Percentiles rank a stretch among this genome's conserved stretches.
These are phyloP conservation scores for Cucurbita ficifolia DNA, from an alignment of 306 rosid species.

Conservation along the genomic window DNA sequence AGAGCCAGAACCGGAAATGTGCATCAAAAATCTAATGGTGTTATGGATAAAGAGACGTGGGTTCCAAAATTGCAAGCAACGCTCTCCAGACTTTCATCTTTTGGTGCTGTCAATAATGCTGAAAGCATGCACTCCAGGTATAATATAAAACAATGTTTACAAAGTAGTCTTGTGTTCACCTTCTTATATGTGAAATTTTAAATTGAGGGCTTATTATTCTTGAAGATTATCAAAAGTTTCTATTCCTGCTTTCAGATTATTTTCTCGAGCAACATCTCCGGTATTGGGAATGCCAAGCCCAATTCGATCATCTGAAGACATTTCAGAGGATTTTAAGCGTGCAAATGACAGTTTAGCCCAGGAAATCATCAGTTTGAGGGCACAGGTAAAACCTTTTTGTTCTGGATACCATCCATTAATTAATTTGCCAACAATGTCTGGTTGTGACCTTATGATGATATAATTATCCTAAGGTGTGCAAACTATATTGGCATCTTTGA, in stretches of 20 bases:
- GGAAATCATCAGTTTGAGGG: conserved; percentile 53
- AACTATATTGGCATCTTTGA: too few species aligned
- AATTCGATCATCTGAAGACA: conserved; percentile 38
- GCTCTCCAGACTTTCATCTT: conserved; percentile 67
- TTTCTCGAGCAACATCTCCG: conserved; percentile 60
- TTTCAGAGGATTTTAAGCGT: conserved; percentile 32
- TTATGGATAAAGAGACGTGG: conserved; percentile 27
- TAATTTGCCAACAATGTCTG: too few species aligned
- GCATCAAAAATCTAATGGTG: conserved; percentile 17
- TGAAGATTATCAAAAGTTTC: conserved; percentile 32
- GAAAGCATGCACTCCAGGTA: conserved; percentile 40
- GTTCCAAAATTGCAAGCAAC: conserved; percentile 35
- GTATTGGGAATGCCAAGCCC: conserved; percentile 53
- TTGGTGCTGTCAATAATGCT: conserved; percentile 36
- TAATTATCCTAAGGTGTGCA: too few species aligned
- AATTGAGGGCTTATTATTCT: conserved; percentile 22
- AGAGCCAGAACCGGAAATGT: conserved; percentile 24
- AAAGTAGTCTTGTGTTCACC: conserved; percentile 37
- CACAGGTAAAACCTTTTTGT: conserved; percentile 44
- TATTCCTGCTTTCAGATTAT: conserved; percentile 33
- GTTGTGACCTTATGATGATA: too few species aligned
- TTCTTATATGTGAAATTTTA: conserved; percentile 34
- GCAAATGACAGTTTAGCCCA: conserved; percentile 54
- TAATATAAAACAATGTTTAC: conserved; percentile 22
- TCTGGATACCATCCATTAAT: too few species aligned